These are phyloP conservation scores for Orbilia quercus DNA, from an alignment of 2,329 filamentous ascomycete genomes.

Conservation along the genomic window DNA sequence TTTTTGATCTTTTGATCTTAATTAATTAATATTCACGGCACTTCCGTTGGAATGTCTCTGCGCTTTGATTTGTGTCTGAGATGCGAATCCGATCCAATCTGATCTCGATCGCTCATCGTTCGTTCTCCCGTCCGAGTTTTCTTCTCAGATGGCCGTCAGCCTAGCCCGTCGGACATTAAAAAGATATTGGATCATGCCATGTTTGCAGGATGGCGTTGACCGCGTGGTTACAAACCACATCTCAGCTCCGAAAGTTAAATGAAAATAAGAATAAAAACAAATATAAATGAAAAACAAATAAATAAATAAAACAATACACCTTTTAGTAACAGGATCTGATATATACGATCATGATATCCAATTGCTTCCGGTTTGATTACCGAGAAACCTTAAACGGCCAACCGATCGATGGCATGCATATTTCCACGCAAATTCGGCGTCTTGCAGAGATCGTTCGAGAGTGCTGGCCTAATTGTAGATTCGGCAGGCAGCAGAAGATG, in stretches of 20 bases:
- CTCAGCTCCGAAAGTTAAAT: no score
- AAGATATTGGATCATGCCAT: conserved; percentile 27
- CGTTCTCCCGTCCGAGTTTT: neutral
- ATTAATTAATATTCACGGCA: conserved; percentile 2
- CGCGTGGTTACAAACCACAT: conserved; percentile 3
- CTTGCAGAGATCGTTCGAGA: no score
- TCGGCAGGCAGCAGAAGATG: no score
- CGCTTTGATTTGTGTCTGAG: conserved; percentile 45
- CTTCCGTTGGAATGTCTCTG: conserved; percentile 32
- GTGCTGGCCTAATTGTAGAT: no score
- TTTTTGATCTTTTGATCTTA: no score
- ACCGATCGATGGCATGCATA: conserved; percentile 8
- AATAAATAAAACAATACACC: no score
- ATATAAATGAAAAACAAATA: no score
- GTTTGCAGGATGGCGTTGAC: conserved; percentile 28
- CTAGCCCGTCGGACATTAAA: neutral
- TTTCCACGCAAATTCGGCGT: neutral
- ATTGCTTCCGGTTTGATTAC: conserved; percentile 5
- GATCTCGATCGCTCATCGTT: neutral
- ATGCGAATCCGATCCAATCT: conserved; percentile 26
- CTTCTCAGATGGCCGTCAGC: no score
- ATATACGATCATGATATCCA: conserved; percentile 8
- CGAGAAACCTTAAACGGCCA: conserved; percentile 18
- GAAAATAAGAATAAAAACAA: no score
- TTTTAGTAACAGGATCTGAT: no score